Percentiles rank a stretch among this genome's conserved stretches.
These are phyloP conservation scores for Jamesozyma jinghongensis DNA, from an alignment of 805 yeast genomes.

Conservation along the genomic window DNA sequence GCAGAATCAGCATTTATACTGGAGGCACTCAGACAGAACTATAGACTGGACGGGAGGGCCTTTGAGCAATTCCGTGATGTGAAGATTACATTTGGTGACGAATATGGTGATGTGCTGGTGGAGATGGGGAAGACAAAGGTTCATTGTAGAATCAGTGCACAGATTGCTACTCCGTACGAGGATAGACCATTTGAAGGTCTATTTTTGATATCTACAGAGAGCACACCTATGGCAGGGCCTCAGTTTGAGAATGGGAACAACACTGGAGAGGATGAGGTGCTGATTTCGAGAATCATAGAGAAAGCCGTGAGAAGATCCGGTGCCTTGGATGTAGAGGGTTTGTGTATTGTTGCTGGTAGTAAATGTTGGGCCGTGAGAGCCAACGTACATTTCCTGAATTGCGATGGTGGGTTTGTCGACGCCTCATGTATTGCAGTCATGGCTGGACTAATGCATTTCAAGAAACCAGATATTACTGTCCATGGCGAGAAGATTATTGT, in stretches of 20 bases:
- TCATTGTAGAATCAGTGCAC: slow-evolving; percentile 52
- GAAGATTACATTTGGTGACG: slow-evolving; percentile 54
- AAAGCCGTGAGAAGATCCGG: slow-evolving; percentile 86
- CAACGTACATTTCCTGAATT: slow-evolving; percentile 79
- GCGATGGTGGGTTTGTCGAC: slow-evolving; percentile 90
- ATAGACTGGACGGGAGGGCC: slow-evolving; percentile 63
- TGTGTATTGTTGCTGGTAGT: slow-evolving; percentile 84
- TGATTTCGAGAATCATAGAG: slow-evolving; percentile 76
- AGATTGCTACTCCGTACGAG: slow-evolving; percentile 70
- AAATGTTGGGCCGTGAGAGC: slow-evolving; percentile 89
- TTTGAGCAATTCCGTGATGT: slow-evolving; percentile 58
- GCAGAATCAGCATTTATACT: slow-evolving; percentile 56
- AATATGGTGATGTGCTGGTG: slow-evolving; percentile 76
- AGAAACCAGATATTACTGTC: slow-evolving; percentile 74
- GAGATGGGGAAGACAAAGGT: slow-evolving; percentile 59
- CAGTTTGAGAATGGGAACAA: slow-evolving; percentile 63
- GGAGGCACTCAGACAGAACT: slow-evolving; percentile 51
- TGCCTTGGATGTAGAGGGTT: slow-evolving; percentile 81
- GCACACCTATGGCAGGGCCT: slow-evolving; percentile 84
- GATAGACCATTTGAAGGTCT: slow-evolving; percentile 92
- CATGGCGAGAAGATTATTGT: slow-evolving; percentile 55
- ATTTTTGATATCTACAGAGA: slow-evolving; percentile 75
- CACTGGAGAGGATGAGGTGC: slow-evolving; percentile 69
- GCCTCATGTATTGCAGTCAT: slow-evolving; percentile 85
- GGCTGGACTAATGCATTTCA: slow-evolving; percentile 74